These are phyloP conservation scores for Thermothelomyces thermophilus DNA, from an alignment of 2,329 filamentous ascomycete genomes.

Conservation along the genomic window DNA sequence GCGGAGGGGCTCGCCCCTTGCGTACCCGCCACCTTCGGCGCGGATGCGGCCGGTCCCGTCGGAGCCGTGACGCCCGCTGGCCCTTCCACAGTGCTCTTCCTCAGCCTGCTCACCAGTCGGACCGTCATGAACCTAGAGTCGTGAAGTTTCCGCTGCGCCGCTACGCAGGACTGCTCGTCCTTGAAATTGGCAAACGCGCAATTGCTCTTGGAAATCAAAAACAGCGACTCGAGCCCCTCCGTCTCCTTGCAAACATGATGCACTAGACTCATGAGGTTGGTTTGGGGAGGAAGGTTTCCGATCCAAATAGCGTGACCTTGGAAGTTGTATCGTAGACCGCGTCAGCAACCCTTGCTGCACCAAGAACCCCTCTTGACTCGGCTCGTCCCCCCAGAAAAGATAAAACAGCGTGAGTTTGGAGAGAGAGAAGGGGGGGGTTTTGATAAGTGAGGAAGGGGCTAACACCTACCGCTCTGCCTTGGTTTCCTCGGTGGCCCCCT, in stretches of 20 bases:
- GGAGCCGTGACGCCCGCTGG: conserved; percentile 44
- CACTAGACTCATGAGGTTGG: conserved; percentile 76
- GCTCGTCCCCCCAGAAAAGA: no score
- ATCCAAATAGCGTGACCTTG: conserved; percentile 94
- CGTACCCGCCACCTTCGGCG: conserved; percentile 16
- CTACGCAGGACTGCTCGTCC: conserved; percentile 66
- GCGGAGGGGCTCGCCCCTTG: conserved; percentile 5
- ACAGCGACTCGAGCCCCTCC: conserved; percentile 75
- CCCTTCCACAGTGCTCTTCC: conserved; percentile 49
- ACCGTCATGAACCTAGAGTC: conserved; percentile 86
- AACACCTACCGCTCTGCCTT: conserved; percentile 53
- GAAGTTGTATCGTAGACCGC: conserved; percentile 21
- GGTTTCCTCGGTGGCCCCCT: conserved; percentile 51
- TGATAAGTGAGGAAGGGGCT: no score
- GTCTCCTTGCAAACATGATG: conserved; percentile 82
- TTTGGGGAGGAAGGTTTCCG: conserved; percentile 82
- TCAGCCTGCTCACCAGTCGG: conserved; percentile 75
- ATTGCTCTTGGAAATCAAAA: conserved; percentile 93
- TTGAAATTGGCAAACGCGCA: conserved; percentile 96
- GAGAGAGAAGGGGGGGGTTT: no score
- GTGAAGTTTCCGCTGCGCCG: conserved; percentile 77
- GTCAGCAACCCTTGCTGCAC: conserved; percentile 12
- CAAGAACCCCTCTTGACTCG: no score
- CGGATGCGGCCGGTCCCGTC: conserved; percentile 45
- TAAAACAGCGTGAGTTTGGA: no score